phyloP scores from a whole-genome alignment of 495 filamentous ascomycete species.

The Amorphotheca resinae region DNA sequence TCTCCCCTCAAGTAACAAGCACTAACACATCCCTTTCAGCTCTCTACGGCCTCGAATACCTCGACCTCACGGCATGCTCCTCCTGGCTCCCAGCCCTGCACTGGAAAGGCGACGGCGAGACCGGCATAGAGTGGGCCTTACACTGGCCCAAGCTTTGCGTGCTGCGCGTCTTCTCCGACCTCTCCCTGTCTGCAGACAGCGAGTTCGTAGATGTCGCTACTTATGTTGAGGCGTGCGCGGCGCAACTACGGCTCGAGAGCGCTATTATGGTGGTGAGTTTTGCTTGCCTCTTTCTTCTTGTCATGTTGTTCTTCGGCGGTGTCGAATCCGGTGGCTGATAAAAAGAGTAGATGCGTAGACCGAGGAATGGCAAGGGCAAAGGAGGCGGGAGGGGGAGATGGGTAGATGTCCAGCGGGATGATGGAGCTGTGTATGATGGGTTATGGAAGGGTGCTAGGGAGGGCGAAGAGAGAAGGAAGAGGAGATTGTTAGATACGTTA shows the following conservation, averaged over 20 bases:
- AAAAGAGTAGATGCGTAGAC: not conserved
- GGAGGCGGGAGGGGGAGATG: constrained; percentile 1
- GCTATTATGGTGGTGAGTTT: not conserved
- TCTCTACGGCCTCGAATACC: constrained; percentile 61
- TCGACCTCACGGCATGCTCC: constrained; percentile 69
- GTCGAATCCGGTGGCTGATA: too few relatives aligned
- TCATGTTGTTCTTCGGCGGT: too few relatives aligned
- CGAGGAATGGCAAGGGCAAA: constrained; percentile 1
- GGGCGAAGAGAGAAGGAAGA: constrained; percentile 10
- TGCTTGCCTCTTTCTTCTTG: too few relatives aligned
- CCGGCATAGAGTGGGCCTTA: constrained; percentile 15
- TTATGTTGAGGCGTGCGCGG: not conserved
- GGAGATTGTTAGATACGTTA: constrained; percentile 1
- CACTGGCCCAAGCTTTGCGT: constrained; percentile 11
- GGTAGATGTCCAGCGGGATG: constrained; percentile 13
- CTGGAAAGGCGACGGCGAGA: constrained; percentile 19
- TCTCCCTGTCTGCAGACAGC: constrained; percentile 1
- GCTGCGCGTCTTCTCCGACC: constrained; percentile 3
- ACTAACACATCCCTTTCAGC: constrained; percentile 9
- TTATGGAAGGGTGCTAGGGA: constrained; percentile 7
- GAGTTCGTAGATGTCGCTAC: constrained; percentile 3
- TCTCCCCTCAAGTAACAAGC: not conserved
- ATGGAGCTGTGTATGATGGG: constrained; percentile 7
- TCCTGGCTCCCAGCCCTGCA: constrained; percentile 57
- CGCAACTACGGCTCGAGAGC: not conserved